A percentile compares a stretch with the other conserved stretches of the same genome.
phyloP scores from a whole-genome alignment of 2,329 filamentous ascomycete species.

The Emergomyces pasteurianus region DNA sequence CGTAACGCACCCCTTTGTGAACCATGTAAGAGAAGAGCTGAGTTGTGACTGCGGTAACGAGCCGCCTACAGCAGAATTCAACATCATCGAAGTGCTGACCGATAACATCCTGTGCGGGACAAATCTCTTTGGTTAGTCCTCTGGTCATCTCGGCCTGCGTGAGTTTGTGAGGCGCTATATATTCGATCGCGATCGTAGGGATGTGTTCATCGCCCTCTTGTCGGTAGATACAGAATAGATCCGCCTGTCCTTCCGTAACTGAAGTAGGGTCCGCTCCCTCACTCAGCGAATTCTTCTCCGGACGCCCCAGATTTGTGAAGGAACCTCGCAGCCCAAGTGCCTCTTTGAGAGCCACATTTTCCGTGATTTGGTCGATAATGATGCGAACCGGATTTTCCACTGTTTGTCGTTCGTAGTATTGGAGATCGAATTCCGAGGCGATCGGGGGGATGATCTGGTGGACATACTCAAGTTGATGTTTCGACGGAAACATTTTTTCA shows the following conservation, averaged over 20 bases:
- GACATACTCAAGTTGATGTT: constrained; percentile 9
- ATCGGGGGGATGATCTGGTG: constrained; percentile 18
- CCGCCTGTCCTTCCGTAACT: constrained; percentile 3
- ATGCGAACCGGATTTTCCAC: constrained; percentile 28
- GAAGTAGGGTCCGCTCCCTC: background rate
- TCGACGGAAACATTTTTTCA: constrained; percentile 5
- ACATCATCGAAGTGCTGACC: constrained; percentile 16
- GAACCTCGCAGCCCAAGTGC: constrained; percentile 22
- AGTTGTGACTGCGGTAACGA: constrained; percentile 18
- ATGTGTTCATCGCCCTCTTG: constrained; percentile 12
- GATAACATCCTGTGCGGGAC: constrained; percentile 16
- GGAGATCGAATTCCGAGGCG: constrained; percentile 25
- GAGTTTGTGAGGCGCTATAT: constrained; percentile 18
- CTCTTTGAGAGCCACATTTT: constrained; percentile 18
- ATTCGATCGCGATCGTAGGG: constrained; percentile 17
- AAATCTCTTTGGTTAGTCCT: constrained; percentile 15
- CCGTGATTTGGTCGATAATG: constrained; percentile 19
- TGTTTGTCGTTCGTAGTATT: constrained; percentile 22
- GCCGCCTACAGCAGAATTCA: constrained; percentile 15
- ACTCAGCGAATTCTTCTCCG: constrained; percentile 7
- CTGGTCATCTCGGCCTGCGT: constrained; percentile 15
- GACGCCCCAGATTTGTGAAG: constrained; percentile 23
- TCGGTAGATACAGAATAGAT: constrained; percentile 5
- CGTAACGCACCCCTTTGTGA: constrained; percentile 13
- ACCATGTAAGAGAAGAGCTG: constrained; percentile 23